Conservation (phyloP, 2,329 filamentous ascomycete genomes). For the Talaromyces sp. region DNA sequence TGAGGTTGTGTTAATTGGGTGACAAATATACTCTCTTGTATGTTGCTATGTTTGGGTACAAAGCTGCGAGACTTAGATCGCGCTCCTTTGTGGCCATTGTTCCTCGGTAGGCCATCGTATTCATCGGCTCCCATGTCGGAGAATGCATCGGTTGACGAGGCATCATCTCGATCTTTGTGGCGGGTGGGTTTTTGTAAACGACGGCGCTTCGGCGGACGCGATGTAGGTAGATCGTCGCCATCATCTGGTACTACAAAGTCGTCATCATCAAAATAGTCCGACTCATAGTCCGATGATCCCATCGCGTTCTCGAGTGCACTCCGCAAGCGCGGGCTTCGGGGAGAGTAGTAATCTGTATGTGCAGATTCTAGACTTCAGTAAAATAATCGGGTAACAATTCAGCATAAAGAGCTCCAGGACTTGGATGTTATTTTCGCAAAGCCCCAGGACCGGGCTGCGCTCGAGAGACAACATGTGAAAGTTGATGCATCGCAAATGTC, state of each 20-base stretch:
- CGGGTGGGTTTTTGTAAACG: constrained; percentile 29
- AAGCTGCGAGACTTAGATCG: constrained; percentile 45
- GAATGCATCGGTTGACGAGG: constrained; percentile 24
- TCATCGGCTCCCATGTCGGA: constrained; percentile 24
- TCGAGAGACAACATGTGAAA: background rate
- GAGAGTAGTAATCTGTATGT: background rate
- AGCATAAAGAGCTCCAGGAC: too few species aligned
- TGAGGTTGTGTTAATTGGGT: constrained; percentile 52
- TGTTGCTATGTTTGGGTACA: constrained; percentile 43
- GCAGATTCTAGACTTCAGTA: background rate
- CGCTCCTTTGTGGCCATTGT: constrained; percentile 21
- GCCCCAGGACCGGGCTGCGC: background rate
- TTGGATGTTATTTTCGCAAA: too few species aligned
- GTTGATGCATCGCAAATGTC: background rate
- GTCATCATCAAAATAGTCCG: constrained; percentile 36
- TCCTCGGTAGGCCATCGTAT: constrained; percentile 18
- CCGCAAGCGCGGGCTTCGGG: background rate
- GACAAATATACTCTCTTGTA: constrained; percentile 49
- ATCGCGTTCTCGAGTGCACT: constrained; percentile 21
- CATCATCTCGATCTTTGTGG: constrained; percentile 10
- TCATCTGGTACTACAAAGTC: constrained; percentile 31
- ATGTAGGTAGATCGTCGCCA: constrained; percentile 12
- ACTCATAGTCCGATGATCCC: constrained; percentile 32
- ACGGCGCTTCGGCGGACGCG: constrained; percentile 39
- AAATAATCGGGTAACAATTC: too few species aligned